Percentiles rank a stretch among this genome's conserved stretches.
Evolutionary conservation across 2,329 filamentous ascomycete genomes (phyloP).

Genomic region (Aspergillus spinulosporus): DNA sequence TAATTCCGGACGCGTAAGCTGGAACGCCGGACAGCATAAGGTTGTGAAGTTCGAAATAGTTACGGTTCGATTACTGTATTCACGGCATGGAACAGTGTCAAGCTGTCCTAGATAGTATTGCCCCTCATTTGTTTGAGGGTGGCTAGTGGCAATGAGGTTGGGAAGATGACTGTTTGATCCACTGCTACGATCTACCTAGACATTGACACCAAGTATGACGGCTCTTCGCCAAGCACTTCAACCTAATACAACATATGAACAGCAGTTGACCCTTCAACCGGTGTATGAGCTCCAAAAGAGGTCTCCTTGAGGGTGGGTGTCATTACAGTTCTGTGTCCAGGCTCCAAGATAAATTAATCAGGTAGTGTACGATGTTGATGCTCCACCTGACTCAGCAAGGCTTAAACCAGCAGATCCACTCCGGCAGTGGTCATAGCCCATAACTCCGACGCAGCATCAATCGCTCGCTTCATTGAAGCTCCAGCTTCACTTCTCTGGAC

Average conservation of each 20-base stretch:
- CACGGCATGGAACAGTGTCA: background rate
- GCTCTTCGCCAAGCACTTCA: no score
- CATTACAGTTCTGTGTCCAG: no score
- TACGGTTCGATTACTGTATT: background rate
- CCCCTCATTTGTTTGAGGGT: background rate
- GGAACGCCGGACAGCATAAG: background rate
- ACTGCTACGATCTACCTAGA: background rate
- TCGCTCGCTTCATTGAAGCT: constrained; percentile 11
- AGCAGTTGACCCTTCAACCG: no score
- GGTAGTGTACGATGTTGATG: background rate
- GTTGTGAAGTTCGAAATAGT: background rate
- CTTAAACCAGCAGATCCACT: constrained; percentile 14
- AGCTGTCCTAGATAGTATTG: background rate
- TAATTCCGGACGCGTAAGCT: constrained; percentile 32
- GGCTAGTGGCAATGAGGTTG: background rate
- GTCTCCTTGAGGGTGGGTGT: no score
- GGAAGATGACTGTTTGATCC: background rate
- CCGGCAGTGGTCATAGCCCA: background rate
- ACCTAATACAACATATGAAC: no score
- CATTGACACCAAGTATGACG: background rate
- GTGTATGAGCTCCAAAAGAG: no score
- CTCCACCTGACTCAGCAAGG: constrained; percentile 24
- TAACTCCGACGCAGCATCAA: constrained; percentile 9
- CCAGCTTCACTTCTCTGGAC: constrained; percentile 13
- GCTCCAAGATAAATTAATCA: background rate